Conservation (phyloP, 257 asterid genomes). For the Ehretia macrophylla region DNA sequence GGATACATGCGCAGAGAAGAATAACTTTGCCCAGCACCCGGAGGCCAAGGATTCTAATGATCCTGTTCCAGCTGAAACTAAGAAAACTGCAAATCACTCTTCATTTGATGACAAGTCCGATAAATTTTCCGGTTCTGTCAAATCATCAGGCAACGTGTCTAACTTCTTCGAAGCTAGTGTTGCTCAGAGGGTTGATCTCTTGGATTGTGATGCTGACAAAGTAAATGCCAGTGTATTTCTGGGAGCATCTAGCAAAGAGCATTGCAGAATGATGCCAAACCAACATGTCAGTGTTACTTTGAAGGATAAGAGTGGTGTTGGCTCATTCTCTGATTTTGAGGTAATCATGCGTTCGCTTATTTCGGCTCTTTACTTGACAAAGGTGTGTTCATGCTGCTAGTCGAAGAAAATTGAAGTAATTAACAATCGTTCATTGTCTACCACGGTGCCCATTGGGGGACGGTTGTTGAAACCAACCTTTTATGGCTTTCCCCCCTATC, state of each 20-base stretch:
- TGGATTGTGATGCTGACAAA: background rate
- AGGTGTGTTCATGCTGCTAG: background rate
- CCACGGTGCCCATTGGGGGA: too few relatives aligned
- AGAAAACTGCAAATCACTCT: background rate
- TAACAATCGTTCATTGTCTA: too few relatives aligned
- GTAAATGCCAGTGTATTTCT: background rate
- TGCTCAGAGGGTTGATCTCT: background rate
- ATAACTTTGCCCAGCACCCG: background rate
- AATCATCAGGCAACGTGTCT: background rate
- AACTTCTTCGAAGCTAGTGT: background rate
- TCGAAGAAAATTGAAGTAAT: too few relatives aligned
- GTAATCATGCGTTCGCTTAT: conserved; percentile 7
- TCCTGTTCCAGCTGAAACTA: background rate
- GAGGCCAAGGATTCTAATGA: conserved; percentile 4
- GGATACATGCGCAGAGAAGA: background rate
- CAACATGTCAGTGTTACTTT: conserved; percentile 2
- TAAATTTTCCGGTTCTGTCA: background rate
- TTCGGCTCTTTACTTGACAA: background rate
- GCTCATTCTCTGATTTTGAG: conserved; percentile 11
- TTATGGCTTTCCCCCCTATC: too few relatives aligned
- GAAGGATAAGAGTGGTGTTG: background rate
- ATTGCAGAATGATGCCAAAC: background rate
- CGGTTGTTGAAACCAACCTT: too few relatives aligned
- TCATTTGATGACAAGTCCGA: background rate
- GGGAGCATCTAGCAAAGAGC: background rate